These are phyloP conservation scores for Colletotrichum noveboracense DNA, from an alignment of 2,329 filamentous ascomycete species.

Conservation along the genomic window DNA sequence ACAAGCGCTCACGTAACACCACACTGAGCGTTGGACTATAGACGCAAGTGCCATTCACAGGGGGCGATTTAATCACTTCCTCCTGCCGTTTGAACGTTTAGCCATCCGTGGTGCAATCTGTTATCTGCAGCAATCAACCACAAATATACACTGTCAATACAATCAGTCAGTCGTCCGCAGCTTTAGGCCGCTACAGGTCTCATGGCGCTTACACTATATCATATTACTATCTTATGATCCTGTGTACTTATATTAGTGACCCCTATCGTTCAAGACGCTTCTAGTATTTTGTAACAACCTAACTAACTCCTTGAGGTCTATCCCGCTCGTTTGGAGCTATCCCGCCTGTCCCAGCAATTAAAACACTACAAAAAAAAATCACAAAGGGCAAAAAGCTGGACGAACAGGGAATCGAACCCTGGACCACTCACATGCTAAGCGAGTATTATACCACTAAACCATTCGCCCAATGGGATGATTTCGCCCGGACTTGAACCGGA, in stretches of 20 bases:
- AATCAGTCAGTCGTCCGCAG: too few relatives aligned
- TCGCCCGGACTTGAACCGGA: slow-evolving; percentile 14
- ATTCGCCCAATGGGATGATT: not conserved
- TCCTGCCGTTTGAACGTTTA: not conserved
- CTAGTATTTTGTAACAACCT: accelerated
- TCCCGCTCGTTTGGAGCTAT: not conserved
- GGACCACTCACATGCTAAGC: slow-evolving; percentile 7
- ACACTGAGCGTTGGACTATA: not conserved
- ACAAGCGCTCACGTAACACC: accelerated
- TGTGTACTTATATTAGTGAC: accelerated
- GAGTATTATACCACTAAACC: slow-evolving; percentile 9
- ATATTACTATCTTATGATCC: not conserved
- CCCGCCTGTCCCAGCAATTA: accelerated
- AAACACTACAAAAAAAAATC: not conserved
- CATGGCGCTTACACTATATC: not conserved
- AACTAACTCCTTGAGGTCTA: accelerated
- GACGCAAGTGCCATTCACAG: not conserved
- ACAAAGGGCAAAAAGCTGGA: not conserved
- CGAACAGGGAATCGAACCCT: slow-evolving; percentile 3
- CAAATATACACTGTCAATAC: not conserved
- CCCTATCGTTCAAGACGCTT: not conserved
- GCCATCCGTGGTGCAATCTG: not conserved
- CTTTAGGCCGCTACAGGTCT: not conserved
- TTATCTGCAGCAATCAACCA: not conserved
- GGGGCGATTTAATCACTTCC: not conserved